Percentiles rank a stretch among this genome's conserved stretches.
Conservation (phyloP, 139 green algal species). For the Chlamydomonas sphaeroides region DNA sequence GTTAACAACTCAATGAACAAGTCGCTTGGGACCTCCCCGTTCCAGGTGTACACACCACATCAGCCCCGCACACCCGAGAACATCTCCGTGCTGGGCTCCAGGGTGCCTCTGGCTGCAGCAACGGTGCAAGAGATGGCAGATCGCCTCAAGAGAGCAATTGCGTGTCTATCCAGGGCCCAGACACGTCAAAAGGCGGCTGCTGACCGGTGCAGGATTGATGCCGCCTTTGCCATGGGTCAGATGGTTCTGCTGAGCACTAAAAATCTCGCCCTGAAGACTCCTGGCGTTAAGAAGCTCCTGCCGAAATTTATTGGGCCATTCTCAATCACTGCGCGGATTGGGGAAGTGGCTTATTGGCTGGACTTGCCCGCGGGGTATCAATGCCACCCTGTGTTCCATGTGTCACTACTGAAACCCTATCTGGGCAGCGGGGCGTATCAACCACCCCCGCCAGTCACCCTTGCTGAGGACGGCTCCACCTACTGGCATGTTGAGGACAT, state of each 20-base stretch:
- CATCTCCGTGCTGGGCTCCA: neutral
- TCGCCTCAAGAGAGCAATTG: neutral
- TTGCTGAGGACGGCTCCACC: neutral
- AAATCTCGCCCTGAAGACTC: conserved; percentile 25
- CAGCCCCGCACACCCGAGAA: neutral
- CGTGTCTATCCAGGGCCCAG: conserved; percentile 35
- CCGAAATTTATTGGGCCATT: conserved; percentile 59
- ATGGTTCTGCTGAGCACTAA: conserved; percentile 39
- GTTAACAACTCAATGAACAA: conserved; percentile 55
- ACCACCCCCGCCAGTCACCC: neutral
- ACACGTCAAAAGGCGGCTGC: conserved; percentile 21
- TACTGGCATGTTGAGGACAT: neutral
- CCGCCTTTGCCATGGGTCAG: conserved; percentile 4
- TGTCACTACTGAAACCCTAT: conserved; percentile 9
- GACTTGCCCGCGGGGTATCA: conserved; percentile 37
- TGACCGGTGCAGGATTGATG: neutral
- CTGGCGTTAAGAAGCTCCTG: conserved; percentile 46
- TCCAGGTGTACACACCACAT: conserved; percentile 49
- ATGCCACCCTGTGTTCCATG: conserved; percentile 54
- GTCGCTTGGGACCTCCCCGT: conserved; percentile 47
- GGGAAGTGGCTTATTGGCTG: conserved; percentile 24
- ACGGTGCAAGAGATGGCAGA: neutral
- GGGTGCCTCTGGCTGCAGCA: neutral
- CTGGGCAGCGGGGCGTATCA: neutral
- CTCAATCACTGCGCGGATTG: conserved; percentile 5